Evolutionary conservation across 2,329 filamentous ascomycete genomes (phyloP).

Genomic region (Exophiala xenobiotica): DNA sequence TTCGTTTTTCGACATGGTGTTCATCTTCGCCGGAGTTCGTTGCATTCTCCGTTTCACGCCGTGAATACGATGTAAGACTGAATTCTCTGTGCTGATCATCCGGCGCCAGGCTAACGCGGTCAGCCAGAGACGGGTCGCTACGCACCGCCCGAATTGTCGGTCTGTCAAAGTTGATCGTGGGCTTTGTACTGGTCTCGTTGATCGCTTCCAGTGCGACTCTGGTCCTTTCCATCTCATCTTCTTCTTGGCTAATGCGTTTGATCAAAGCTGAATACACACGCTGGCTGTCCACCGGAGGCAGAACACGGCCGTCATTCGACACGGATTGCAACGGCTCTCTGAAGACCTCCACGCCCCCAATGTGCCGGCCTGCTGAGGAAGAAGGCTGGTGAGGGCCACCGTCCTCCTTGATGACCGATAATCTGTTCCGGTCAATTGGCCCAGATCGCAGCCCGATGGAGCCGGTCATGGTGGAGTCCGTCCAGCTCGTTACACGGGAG

Average conservation of each 20-base stretch:
- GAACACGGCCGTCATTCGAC: conserved; percentile 21
- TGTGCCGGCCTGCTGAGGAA: conserved; percentile 31
- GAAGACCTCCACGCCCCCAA: conserved; percentile 34
- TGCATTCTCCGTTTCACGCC: conserved; percentile 5
- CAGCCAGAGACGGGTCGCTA: conserved; percentile 18
- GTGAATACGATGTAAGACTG: conserved; percentile 8
- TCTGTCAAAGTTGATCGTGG: neutral
- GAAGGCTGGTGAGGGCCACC: conserved; percentile 35
- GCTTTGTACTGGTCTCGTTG: conserved; percentile 6
- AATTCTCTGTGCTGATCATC: conserved; percentile 6
- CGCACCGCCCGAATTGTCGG: conserved; percentile 20
- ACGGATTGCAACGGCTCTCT: conserved; percentile 32
- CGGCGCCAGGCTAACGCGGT: neutral
- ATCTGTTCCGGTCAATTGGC: conserved; percentile 36
- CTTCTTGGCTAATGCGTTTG: conserved; percentile 39
- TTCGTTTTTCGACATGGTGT: conserved; percentile 10
- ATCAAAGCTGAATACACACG: conserved; percentile 46
- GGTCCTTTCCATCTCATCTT: conserved; percentile 30
- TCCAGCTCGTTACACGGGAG: conserved; percentile 52
- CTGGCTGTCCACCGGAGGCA: conserved; percentile 38
- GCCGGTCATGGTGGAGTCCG: conserved; percentile 44
- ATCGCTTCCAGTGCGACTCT: conserved; percentile 18
- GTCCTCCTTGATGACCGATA: conserved; percentile 47
- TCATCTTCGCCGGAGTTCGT: conserved; percentile 5
- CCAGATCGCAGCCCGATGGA: conserved; percentile 37